Percentiles rank a stretch among this genome's conserved stretches.
Conservation (phyloP, 148 eudicot genomes). For the Silene uniflora region DNA sequence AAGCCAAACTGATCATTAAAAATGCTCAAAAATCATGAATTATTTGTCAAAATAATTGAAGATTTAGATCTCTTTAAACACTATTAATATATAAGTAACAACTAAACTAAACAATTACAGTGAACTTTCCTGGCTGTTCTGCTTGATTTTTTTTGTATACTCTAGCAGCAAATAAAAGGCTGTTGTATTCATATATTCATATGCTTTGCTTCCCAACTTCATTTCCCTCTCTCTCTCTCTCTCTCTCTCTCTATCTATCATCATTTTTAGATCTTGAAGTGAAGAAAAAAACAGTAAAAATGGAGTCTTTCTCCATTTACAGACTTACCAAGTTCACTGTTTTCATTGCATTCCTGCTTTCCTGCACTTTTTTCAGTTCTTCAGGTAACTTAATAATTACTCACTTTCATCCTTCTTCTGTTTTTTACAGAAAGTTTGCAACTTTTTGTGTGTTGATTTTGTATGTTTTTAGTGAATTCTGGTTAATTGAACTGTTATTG, state of each 20-base stretch:
- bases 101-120: not conserved
- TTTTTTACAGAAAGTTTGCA: not conserved
- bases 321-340: conserved; percentile 27
- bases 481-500: conserved; percentile 8
- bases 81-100: not conserved
- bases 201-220: not conserved
- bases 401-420: not conserved
- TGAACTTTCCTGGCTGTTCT: conserved; percentile 4
- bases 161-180: not conserved
- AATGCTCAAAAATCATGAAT: not conserved
- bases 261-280: conserved; percentile 24
- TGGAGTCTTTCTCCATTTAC: conserved; percentile 33
- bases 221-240: not conserved
- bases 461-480: not conserved
- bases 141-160: not conserved
- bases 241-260: conserved; percentile 1
- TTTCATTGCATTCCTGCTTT: conserved; percentile 26
- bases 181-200: not conserved
- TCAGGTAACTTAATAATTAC: conserved; percentile 26
- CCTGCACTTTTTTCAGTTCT: conserved; percentile 29
- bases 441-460: not conserved
- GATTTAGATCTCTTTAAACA: conserved; percentile 6
- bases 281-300: conserved; percentile 13
- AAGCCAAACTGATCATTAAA: not conserved
- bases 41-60: not conserved